Percentiles rank a stretch among this genome's conserved stretches.
phyloP scores from a whole-genome alignment of 345 rosid genomes.

The Psidium guajava region DNA sequence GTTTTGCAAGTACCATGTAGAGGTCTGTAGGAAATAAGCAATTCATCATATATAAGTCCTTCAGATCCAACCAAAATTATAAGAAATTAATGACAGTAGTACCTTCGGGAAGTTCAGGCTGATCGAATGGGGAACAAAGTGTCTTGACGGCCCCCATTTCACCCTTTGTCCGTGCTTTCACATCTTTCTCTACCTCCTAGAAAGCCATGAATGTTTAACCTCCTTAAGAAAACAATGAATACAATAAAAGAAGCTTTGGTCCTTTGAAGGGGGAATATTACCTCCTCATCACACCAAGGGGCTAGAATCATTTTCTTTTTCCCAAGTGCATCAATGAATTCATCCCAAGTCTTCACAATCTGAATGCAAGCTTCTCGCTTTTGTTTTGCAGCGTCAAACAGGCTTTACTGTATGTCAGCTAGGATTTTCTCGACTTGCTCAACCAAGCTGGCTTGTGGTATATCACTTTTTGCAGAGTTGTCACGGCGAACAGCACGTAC shows the following conservation, averaged over 20 bases:
- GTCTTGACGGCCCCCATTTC: constrained; percentile 92
- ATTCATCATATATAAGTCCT: not conserved
- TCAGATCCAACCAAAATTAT: not conserved
- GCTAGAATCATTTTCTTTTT: constrained; percentile 84
- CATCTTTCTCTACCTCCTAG: constrained; percentile 88
- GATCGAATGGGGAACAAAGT: constrained; percentile 88
- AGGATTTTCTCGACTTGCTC: constrained; percentile 48
- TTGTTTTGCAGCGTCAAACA: constrained; percentile 56
- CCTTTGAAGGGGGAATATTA: constrained; percentile 1
- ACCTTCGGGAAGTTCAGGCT: constrained; percentile 87
- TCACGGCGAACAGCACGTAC: constrained; percentile 87
- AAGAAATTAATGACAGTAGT: not conserved
- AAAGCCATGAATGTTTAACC: not conserved
- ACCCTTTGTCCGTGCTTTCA: constrained; percentile 79
- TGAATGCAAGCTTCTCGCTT: constrained; percentile 67
- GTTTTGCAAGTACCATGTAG: not conserved
- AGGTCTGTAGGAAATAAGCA: not conserved
- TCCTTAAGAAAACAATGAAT: not conserved
- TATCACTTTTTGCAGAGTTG: constrained; percentile 54
- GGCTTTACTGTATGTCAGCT: constrained; percentile 53
- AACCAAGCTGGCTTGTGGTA: constrained; percentile 44
- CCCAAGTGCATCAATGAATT: constrained; percentile 58
- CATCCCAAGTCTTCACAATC: constrained; percentile 73
- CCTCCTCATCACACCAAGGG: constrained; percentile 99
- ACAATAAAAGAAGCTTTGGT: not conserved